Conservation (phyloP, 2,329 filamentous ascomycete genomes). For the Escovopsis sp. region DNA sequence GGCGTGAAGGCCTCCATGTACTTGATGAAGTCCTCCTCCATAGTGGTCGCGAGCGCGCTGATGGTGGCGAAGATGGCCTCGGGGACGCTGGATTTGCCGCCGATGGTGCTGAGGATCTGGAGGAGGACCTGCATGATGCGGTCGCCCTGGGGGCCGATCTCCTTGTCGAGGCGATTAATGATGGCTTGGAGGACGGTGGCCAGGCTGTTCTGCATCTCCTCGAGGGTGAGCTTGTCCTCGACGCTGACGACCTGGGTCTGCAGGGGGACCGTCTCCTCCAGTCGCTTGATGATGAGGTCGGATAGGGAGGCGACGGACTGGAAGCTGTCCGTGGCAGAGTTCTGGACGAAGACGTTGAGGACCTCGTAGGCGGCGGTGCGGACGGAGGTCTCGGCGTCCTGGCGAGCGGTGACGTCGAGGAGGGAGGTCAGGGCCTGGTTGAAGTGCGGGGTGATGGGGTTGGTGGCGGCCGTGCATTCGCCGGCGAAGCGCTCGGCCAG, state of each 20-base stretch:
- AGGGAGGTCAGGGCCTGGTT: slow-evolving; percentile 79
- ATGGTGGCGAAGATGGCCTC: slow-evolving; percentile 88
- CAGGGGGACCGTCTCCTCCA: slow-evolving; percentile 80
- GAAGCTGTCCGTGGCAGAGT: slow-evolving; percentile 76
- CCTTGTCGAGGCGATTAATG: slow-evolving; percentile 77
- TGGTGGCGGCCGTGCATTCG: slow-evolving; percentile 60
- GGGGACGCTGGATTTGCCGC: slow-evolving; percentile 81
- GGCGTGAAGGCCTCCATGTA: slow-evolving; percentile 95
- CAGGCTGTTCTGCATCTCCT: slow-evolving; percentile 96
- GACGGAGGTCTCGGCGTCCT: slow-evolving; percentile 72
- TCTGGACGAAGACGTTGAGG: slow-evolving; percentile 84
- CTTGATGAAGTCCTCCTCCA: slow-evolving; percentile 86
- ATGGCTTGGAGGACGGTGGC: slow-evolving; percentile 85
- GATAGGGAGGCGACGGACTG: slow-evolving; percentile 67
- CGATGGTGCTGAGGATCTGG: slow-evolving; percentile 61
- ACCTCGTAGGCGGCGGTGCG: slow-evolving; percentile 96
- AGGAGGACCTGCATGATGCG: slow-evolving; percentile 85
- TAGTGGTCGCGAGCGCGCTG: slow-evolving; percentile 76
- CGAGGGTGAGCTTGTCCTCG: slow-evolving; percentile 87
- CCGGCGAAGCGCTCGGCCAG: slow-evolving; percentile 89
- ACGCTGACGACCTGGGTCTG: slow-evolving; percentile 91
- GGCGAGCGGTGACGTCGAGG: slow-evolving; percentile 68
- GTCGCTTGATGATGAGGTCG: slow-evolving; percentile 75
- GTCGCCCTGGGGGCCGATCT: slow-evolving; percentile 80
- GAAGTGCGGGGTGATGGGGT: slow-evolving; percentile 83